phyloP scores from a whole-genome alignment of 2,329 filamentous ascomycete species.

The Phialophora verrucosa region DNA sequence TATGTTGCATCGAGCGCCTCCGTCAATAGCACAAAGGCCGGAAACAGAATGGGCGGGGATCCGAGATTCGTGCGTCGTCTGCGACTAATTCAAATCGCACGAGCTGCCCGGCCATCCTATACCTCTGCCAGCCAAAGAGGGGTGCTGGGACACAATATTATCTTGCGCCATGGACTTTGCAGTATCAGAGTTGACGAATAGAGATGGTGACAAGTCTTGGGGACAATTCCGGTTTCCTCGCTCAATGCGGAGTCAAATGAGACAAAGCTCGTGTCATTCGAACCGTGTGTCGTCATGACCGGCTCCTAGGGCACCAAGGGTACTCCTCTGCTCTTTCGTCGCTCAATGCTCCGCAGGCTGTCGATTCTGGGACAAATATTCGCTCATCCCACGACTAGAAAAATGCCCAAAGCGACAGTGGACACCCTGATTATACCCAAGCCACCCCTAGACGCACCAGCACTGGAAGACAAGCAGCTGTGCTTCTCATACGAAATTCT shows the following conservation, averaged over 20 bases:
- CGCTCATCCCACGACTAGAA: slow-evolving; percentile 2
- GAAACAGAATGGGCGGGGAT: not conserved
- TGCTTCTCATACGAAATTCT: slow-evolving; percentile 59
- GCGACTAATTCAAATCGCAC: not conserved
- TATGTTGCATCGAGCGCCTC: not conserved
- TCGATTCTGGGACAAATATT: not conserved
- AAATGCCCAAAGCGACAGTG: slow-evolving; percentile 32
- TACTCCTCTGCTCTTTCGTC: not conserved
- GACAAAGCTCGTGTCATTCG: not conserved
- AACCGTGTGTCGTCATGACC: slow-evolving; percentile 10
- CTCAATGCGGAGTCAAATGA: not conserved
- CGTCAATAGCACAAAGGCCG: not conserved
- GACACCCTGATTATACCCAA: slow-evolving; percentile 28
- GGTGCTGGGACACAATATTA: not conserved
- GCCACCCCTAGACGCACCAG: slow-evolving; percentile 34
- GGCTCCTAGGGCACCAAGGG: not conserved
- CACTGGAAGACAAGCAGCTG: slow-evolving; percentile 32
- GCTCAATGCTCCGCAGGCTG: not conserved
- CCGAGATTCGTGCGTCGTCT: not conserved
- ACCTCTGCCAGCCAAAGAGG: not conserved
- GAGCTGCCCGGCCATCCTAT: not conserved
- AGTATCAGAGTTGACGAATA: not conserved
- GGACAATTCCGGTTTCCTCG: not conserved
- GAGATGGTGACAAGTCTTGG: not conserved
- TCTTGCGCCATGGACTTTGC: not conserved